Evolutionary conservation across 345 rosid genomes (phyloP).

Genomic region (Pelargonium nanum): DNA sequence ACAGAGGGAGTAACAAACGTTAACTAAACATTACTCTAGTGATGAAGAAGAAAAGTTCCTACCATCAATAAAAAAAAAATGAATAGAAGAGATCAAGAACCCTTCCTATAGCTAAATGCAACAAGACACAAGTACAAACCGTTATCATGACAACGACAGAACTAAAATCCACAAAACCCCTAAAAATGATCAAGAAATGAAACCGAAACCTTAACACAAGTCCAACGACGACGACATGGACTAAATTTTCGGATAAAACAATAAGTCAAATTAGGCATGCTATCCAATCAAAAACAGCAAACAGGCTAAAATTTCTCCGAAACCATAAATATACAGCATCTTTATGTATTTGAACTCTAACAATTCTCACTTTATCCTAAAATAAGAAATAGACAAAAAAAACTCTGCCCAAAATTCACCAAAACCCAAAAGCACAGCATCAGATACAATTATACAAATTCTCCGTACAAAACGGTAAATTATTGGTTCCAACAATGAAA

Average conservation of each 20-base stretch:
- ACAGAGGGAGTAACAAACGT: no score
- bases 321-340: background rate
- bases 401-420: background rate
- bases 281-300: background rate
- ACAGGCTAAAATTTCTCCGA: background rate
- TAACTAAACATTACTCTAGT: background rate
- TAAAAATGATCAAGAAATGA: background rate
- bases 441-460: no score
- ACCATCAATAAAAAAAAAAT: background rate
- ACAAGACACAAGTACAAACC: background rate
- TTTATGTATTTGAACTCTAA: background rate
- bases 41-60: no score
- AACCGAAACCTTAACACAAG: conserved; percentile 6
- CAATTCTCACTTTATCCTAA: background rate
- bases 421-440: background rate
- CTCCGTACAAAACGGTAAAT: background rate
- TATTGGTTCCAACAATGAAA: conserved; percentile 5
- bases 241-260: background rate
- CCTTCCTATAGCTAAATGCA: background rate
- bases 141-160: background rate
- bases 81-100: no score
- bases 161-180: background rate
- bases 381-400: background rate
- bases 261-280: background rate
- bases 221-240: background rate